These are phyloP conservation scores for Lasiodiplodia gonubiensis DNA, from an alignment of 2,329 filamentous ascomycete genomes.

Conservation along the genomic window DNA sequence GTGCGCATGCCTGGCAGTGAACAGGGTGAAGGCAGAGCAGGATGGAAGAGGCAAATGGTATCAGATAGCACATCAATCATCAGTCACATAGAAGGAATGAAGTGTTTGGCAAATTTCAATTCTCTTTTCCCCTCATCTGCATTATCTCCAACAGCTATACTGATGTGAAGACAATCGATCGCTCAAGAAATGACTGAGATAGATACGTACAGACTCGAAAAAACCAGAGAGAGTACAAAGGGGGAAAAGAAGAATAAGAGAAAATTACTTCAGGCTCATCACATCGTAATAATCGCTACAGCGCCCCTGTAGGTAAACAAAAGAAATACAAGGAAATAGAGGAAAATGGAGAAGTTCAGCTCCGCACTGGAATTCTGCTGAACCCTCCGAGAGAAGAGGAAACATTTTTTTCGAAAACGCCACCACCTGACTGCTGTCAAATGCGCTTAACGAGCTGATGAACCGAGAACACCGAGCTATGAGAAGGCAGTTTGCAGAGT, in stretches of 20 bases:
- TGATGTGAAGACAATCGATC: not conserved
- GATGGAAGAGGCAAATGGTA: not conserved
- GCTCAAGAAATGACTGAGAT: not conserved
- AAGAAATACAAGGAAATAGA: not conserved
- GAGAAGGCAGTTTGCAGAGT: conserved; percentile 6
- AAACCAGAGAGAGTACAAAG: not conserved
- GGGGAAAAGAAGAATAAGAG: not conserved
- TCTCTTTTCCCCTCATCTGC: not conserved
- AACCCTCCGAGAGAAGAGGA: not conserved
- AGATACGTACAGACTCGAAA: not conserved
- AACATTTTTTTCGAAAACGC: conserved; percentile 14
- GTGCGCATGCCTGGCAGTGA: not conserved
- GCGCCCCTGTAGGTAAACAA: not conserved
- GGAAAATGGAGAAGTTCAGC: not conserved
- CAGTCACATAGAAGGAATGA: not conserved
- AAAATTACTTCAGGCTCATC: not conserved
- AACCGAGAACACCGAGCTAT: conserved; percentile 2
- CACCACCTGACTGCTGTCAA: conserved; percentile 5
- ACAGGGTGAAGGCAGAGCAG: not conserved
- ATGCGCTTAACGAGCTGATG: conserved; percentile 12
- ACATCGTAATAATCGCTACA: not conserved
- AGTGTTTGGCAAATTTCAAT: not conserved
- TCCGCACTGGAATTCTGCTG: conserved; percentile 25
- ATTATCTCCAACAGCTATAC: not conserved
- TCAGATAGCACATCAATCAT: not conserved